Conservation (phyloP, 305 asterid genomes). For the Rubia occidens region DNA sequence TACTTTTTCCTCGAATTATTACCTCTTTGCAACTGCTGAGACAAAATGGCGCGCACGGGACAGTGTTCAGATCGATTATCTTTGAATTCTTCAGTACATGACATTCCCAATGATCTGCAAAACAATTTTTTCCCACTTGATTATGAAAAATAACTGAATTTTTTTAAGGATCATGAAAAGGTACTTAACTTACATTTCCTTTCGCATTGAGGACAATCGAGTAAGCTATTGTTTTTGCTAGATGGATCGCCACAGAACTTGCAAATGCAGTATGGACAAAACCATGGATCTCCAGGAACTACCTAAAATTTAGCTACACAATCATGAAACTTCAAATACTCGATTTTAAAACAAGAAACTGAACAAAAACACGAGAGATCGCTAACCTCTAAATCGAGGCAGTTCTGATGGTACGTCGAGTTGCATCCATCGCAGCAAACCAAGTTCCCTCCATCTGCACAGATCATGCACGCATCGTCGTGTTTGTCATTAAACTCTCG, state of each 20-base stretch:
- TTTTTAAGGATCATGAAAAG: not conserved
- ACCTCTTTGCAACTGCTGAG: slow-evolving; percentile 38
- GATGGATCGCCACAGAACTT: slow-evolving; percentile 40
- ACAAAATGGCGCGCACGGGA: slow-evolving; percentile 36
- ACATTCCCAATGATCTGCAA: slow-evolving; percentile 48
- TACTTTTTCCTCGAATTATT: not conserved
- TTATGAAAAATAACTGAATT: not conserved
- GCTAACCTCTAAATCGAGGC: slow-evolving; percentile 41
- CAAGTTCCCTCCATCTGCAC: slow-evolving; percentile 54
- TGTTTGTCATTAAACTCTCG: slow-evolving; percentile 15
- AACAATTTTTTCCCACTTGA: not conserved
- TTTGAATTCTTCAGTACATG: slow-evolving; percentile 20
- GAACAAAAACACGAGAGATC: not conserved
- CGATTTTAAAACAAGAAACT: not conserved
- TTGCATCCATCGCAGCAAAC: slow-evolving; percentile 44
- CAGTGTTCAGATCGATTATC: slow-evolving; percentile 30
- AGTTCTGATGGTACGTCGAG: slow-evolving; percentile 46
- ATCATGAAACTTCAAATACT: not conserved
- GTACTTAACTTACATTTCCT: slow-evolving; percentile 37
- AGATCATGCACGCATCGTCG: slow-evolving; percentile 50
- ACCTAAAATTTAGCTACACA: slow-evolving; percentile 25
- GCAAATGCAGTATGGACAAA: slow-evolving; percentile 50
- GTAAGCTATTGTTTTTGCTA: slow-evolving; percentile 21
- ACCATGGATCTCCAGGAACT: slow-evolving; percentile 40
- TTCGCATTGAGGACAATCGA: slow-evolving; percentile 45